Evolutionary conservation across 148 eudicot genomes (phyloP).

Genomic region (Chenopodium album): DNA sequence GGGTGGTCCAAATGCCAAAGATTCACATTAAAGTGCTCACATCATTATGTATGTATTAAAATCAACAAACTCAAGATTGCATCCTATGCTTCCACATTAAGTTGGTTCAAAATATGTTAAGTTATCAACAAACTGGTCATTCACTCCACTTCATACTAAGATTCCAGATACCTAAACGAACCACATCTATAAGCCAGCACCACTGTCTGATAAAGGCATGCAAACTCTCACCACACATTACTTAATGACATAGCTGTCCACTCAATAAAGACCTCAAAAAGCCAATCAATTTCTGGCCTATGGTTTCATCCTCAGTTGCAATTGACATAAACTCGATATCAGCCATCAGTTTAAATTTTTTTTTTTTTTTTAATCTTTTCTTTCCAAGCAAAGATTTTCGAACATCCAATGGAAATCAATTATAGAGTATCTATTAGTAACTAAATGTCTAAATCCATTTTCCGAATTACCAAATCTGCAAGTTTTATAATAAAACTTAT

Average conservation of each 20-base stretch:
- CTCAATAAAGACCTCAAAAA: not conserved
- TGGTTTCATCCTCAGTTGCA: not conserved
- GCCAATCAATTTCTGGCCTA: not conserved
- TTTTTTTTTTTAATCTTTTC: not conserved
- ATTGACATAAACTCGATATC: not conserved
- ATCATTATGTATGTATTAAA: not conserved
- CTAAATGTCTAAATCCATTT: not conserved
- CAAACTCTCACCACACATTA: not conserved
- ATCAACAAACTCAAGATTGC: not conserved
- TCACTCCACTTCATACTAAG: not conserved
- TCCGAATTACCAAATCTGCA: not conserved
- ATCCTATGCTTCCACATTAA: too few relatives aligned
- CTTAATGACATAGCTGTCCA: not conserved
- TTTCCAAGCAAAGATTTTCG: not conserved
- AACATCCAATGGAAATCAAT: not conserved
- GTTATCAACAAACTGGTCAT: not conserved
- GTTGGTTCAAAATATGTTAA: not conserved
- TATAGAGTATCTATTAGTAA: not conserved
- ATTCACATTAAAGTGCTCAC: not conserved
- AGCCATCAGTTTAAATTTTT: not conserved
- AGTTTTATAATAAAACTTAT: not conserved
- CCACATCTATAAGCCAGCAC: not conserved
- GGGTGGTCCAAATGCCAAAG: not conserved
- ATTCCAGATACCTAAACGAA: not conserved
- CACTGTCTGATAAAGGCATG: not conserved